phyloP scores from a whole-genome alignment of 2,329 filamentous ascomycete genomes.

The Stemphylium lycopersici region DNA sequence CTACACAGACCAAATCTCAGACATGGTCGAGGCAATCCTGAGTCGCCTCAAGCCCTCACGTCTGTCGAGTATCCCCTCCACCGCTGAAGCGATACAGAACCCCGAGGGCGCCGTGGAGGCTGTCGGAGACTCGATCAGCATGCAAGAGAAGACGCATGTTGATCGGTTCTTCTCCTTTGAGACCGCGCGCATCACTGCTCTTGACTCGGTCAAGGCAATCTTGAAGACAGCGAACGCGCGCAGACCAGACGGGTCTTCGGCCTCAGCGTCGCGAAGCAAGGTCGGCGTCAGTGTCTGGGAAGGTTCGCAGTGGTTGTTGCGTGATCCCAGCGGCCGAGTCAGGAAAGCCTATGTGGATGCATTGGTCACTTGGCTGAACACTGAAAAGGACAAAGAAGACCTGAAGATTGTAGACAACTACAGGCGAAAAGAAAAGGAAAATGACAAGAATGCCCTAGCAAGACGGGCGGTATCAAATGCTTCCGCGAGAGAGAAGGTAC shows the following conservation, averaged over 20 bases:
- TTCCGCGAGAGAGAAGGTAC: constrained; percentile 64
- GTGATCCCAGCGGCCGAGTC: constrained; percentile 77
- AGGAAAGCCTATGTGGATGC: constrained; percentile 86
- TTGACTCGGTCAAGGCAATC: constrained; percentile 82
- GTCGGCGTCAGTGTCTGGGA: constrained; percentile 90
- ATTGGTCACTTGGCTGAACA: constrained; percentile 79
- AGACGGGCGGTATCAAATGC: constrained; percentile 73
- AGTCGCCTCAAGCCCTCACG: constrained; percentile 73
- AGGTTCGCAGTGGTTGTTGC: constrained; percentile 91
- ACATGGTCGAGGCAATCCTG: constrained; percentile 87
- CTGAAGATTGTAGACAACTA: constrained; percentile 66
- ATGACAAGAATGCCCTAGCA: constrained; percentile 53
- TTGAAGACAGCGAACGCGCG: constrained; percentile 75
- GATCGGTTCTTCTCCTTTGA: constrained; percentile 69
- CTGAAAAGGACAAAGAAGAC: constrained; percentile 75
- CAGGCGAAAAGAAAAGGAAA: constrained; percentile 49
- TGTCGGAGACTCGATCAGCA: constrained; percentile 55
- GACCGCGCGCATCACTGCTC: constrained; percentile 66
- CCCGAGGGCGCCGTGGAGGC: constrained; percentile 57
- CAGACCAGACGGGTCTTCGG: constrained; percentile 50
- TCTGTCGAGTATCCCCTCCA: constrained; percentile 51
- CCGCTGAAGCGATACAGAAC: constrained; percentile 58
- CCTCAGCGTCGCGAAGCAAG: constrained; percentile 71
- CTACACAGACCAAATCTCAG: constrained; percentile 93
- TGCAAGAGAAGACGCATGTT: constrained; percentile 59